These are phyloP conservation scores for Ensete ventricosum DNA, from an alignment of 176 grass and related monocot species.

Conservation along the genomic window DNA sequence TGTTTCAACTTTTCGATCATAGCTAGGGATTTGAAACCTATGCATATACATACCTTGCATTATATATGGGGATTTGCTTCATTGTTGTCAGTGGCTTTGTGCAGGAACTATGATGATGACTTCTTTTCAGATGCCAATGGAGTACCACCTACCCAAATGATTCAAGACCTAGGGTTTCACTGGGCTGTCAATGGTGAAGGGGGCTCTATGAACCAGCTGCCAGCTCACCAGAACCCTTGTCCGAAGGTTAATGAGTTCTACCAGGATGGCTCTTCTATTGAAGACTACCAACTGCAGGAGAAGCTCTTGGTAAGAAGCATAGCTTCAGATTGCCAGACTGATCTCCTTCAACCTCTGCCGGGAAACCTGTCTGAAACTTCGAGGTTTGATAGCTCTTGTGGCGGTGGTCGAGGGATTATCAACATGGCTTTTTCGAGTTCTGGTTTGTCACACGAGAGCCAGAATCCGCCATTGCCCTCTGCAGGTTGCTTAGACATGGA, in stretches of 20 bases:
- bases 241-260: conserved; percentile 6
- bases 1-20: conserved; percentile 30
- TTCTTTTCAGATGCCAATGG: conserved; percentile 29
- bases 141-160: conserved; percentile 34
- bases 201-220: conserved; percentile 13
- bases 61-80: too few species aligned
- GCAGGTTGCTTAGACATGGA: conserved; percentile 6
- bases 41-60: too few species aligned
- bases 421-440: conserved; percentile 29
- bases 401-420: not conserved
- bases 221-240: conserved; percentile 19
- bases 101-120: conserved; percentile 30
- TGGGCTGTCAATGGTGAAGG: conserved; percentile 33
- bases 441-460: conserved; percentile 24
- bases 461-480: not conserved
- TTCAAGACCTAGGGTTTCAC: conserved; percentile 89
- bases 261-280: not conserved
- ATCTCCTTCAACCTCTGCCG: conserved; percentile 5
- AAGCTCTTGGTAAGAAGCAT: conserved; percentile 23
- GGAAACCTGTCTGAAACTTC: not conserved
- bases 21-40: conserved; percentile 60
- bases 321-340: conserved; percentile 7
- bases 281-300: conserved; percentile 19
- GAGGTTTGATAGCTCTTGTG: not conserved
- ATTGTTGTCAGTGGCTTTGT: not conserved